A percentile compares a stretch with the other conserved stretches of the same genome.
These are phyloP conservation scores for Eucalyptus globulus DNA, from an alignment of 345 rosid species.

Conservation along the genomic window DNA sequence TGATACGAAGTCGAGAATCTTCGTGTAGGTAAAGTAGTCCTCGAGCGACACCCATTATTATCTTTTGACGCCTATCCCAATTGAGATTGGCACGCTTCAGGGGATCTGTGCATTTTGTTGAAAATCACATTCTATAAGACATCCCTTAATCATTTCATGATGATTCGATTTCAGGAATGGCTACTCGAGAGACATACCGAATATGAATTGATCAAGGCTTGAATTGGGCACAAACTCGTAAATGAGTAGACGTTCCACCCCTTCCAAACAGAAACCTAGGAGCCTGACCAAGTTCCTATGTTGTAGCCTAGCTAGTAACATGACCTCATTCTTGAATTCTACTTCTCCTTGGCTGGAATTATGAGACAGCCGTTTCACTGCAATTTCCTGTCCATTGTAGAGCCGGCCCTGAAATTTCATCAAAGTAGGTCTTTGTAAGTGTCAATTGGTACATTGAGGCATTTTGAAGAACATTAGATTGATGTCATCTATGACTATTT, in stretches of 20 bases:
- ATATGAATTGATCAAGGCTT: conserved; percentile 31
- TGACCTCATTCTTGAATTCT: conserved; percentile 31
- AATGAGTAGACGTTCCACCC: conserved; percentile 25
- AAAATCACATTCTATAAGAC: not conserved
- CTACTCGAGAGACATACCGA: conserved; percentile 1
- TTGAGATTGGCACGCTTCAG: not conserved
- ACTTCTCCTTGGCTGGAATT: conserved; percentile 21
- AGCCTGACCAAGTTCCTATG: conserved; percentile 37
- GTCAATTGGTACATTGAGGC: not conserved
- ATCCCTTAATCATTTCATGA: not conserved
- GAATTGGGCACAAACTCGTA: conserved; percentile 36
- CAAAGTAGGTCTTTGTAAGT: not conserved
- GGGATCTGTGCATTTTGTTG: not conserved
- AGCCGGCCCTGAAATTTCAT: conserved; percentile 2
- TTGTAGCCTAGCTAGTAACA: conserved; percentile 27
- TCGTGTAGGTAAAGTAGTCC: conserved; percentile 41
- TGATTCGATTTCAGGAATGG: not conserved
- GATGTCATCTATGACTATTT: not conserved
- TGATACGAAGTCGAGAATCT: conserved; percentile 23
- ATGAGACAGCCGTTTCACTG: conserved; percentile 19
- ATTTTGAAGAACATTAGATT: not conserved
- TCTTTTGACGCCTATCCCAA: conserved; percentile 20
- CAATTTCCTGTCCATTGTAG: conserved; percentile 9
- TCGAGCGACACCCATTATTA: conserved; percentile 22
- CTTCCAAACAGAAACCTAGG: conserved; percentile 24